A percentile compares a stretch with the other conserved stretches of the same genome.
phyloP scores from a whole-genome alignment of 805 yeast genomes.

The Tetrapisispora fleetii region DNA sequence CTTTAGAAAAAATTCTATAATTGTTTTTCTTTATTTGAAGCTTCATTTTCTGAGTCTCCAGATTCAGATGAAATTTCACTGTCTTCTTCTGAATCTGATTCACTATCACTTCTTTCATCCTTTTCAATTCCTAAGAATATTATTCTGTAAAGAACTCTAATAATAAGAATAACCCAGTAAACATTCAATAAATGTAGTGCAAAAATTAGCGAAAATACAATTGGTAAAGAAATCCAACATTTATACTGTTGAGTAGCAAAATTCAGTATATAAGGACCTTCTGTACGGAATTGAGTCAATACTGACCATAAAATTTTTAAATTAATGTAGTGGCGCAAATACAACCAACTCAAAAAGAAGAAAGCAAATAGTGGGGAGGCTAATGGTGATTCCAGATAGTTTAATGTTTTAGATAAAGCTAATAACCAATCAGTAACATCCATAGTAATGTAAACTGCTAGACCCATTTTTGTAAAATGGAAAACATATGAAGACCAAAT shows the following conservation, averaged over 20 bases:
- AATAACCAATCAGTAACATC: conserved; percentile 88
- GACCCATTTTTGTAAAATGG: conserved; percentile 94
- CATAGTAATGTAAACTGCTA: conserved; percentile 88
- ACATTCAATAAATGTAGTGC: conserved; percentile 79
- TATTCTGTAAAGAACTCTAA: conserved; percentile 65
- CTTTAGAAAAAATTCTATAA: no score
- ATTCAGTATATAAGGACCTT: conserved; percentile 71
- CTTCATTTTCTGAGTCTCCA: conserved; percentile 1
- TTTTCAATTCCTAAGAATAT: conserved; percentile 48
- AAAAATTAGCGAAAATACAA: conserved; percentile 66
- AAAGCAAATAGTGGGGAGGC: conserved; percentile 57
- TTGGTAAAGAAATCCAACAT: conserved; percentile 90
- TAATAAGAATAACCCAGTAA: conserved; percentile 79
- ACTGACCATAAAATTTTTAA: conserved; percentile 74
- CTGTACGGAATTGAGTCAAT: conserved; percentile 74
- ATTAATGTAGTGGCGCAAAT: conserved; percentile 81
- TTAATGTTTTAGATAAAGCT: conserved; percentile 74
- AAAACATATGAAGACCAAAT: conserved; percentile 83
- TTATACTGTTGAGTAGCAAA: conserved; percentile 91
- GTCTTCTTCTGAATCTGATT: conserved; percentile 36
- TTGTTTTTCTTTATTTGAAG: not conserved
- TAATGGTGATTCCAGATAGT: conserved; percentile 62
- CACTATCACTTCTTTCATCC: conserved; percentile 86
- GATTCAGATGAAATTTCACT: conserved; percentile 1
- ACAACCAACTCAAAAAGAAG: conserved; percentile 72